Evolutionary conservation across 202 grass and related monocot species (phyloP).

Genomic region (Zizania palustris): DNA sequence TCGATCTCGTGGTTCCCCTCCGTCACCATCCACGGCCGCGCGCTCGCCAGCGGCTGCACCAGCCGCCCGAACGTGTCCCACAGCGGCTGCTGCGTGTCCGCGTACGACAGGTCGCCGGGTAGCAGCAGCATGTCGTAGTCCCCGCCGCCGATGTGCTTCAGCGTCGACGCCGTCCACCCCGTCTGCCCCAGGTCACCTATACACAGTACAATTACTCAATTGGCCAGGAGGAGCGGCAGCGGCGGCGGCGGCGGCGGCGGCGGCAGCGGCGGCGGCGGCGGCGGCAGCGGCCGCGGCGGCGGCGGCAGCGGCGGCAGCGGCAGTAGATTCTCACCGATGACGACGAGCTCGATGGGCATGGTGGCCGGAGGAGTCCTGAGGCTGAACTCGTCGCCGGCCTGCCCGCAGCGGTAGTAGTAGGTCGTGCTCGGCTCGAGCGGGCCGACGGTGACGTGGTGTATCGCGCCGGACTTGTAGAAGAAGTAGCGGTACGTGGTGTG

Average conservation of each 20-base stretch:
- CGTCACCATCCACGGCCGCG: constrained; percentile 72
- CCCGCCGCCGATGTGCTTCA: constrained; percentile 48
- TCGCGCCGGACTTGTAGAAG: constrained; percentile 68
- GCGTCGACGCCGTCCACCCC: constrained; percentile 67
- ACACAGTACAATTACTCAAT: too few species aligned
- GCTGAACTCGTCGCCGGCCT: constrained; percentile 50
- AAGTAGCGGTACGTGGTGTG: constrained; percentile 60
- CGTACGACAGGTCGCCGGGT: constrained; percentile 81
- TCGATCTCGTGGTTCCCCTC: constrained; percentile 70
- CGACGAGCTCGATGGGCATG: constrained; percentile 68
- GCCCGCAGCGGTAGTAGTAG: constrained; percentile 80
- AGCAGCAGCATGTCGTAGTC: constrained; percentile 70
- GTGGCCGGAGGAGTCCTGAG: constrained; percentile 61
- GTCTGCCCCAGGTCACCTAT: constrained; percentile 74
- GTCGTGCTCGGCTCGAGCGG: constrained; percentile 53
- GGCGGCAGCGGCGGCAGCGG: too few species aligned
- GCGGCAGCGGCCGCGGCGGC: too few species aligned
- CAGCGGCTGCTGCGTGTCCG: constrained; percentile 50
- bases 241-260: too few species aligned
- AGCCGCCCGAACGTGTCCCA: constrained; percentile 72
- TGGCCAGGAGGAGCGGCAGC: too few species aligned
- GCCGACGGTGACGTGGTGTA: constrained; percentile 73
- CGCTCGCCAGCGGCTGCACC: constrained; percentile 60
- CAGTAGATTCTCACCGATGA: constrained; percentile 36
- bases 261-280: too few species aligned